phyloP scores from a whole-genome alignment of 768 basidiomycete species.

The Leccinum subtestaceum region DNA sequence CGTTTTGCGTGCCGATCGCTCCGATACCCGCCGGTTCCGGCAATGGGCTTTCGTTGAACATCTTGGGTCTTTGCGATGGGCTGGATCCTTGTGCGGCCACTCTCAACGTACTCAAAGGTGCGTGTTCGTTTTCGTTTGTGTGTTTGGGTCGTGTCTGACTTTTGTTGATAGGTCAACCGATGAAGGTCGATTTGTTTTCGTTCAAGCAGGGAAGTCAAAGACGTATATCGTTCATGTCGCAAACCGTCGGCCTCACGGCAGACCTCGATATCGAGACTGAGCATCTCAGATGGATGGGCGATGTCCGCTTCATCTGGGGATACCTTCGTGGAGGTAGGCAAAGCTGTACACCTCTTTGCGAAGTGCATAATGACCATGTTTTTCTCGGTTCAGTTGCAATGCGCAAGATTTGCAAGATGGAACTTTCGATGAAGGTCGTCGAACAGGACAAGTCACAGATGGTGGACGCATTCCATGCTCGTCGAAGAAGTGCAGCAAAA shows the following conservation, averaged over 20 bases:
- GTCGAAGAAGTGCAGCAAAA: conserved; percentile 26
- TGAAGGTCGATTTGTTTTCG: conserved; percentile 77
- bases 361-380: background rate
- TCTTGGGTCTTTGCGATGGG: conserved; percentile 68
- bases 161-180: conserved; percentile 53
- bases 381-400: conserved; percentile 45
- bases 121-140: background rate
- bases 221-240: conserved; percentile 78
- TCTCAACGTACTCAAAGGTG: conserved; percentile 78
- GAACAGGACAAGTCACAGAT: conserved; percentile 71
- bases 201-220: conserved; percentile 64
- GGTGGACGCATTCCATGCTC: conserved; percentile 48
- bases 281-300: conserved; percentile 83
- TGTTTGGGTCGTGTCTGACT: background rate
- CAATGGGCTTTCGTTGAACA: conserved; percentile 71
- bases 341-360: background rate
- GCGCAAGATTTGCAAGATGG: conserved; percentile 63
- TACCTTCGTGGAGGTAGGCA: conserved; percentile 63
- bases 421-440: conserved; percentile 66
- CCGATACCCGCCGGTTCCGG: conserved; percentile 84
- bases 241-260: conserved; percentile 81
- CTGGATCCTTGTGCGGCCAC: conserved; percentile 70
- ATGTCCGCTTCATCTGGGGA: conserved; percentile 72
- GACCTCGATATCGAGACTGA: conserved; percentile 85
- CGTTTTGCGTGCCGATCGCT: conserved; percentile 66